Conservation (phyloP, 2,329 filamentous ascomycete genomes). For the Cordyceps tenuipes region DNA sequence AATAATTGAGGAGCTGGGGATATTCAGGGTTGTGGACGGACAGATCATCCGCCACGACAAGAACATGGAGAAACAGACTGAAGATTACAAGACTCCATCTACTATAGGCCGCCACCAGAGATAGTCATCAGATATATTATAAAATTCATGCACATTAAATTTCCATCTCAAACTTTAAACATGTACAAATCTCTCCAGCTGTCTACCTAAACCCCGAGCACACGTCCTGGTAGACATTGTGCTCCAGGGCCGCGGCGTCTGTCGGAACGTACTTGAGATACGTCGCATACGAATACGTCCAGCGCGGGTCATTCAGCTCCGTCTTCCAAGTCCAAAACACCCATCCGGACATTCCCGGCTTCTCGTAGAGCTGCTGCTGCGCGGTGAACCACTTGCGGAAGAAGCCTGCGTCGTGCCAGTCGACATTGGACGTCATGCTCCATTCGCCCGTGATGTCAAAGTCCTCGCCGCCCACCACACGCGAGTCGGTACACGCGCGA, state of each 20-base stretch:
- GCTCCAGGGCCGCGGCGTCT: slow-evolving; percentile 17
- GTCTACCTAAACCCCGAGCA: slow-evolving; percentile 13
- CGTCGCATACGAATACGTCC: slow-evolving; percentile 22
- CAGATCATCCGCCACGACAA: too few relatives aligned
- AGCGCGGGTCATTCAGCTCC: slow-evolving; percentile 23
- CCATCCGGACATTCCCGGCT: slow-evolving; percentile 39
- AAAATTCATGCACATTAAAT: not conserved
- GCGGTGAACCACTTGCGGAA: slow-evolving; percentile 50
- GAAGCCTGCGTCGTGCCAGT: slow-evolving; percentile 36
- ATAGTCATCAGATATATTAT: too few relatives aligned
- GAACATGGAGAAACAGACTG: too few relatives aligned
- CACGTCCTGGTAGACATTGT: slow-evolving; percentile 20
- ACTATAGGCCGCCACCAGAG: too few relatives aligned
- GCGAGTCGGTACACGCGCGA: slow-evolving; percentile 36
- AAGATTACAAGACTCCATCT: too few relatives aligned
- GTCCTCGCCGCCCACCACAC: slow-evolving; percentile 26
- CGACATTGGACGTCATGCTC: slow-evolving; percentile 39
- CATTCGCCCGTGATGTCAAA: slow-evolving; percentile 49
- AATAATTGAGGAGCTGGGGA: too few relatives aligned
- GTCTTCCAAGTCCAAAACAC: slow-evolving; percentile 53
- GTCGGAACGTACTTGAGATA: slow-evolving; percentile 17
- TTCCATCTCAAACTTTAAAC: not conserved
- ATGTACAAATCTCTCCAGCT: not conserved
- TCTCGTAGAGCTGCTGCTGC: slow-evolving; percentile 47
- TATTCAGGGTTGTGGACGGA: too few relatives aligned